Base-by-base conservation (phyloP, 2,329 filamentous ascomycete species). In the Aspergillus terreus region DNA sequence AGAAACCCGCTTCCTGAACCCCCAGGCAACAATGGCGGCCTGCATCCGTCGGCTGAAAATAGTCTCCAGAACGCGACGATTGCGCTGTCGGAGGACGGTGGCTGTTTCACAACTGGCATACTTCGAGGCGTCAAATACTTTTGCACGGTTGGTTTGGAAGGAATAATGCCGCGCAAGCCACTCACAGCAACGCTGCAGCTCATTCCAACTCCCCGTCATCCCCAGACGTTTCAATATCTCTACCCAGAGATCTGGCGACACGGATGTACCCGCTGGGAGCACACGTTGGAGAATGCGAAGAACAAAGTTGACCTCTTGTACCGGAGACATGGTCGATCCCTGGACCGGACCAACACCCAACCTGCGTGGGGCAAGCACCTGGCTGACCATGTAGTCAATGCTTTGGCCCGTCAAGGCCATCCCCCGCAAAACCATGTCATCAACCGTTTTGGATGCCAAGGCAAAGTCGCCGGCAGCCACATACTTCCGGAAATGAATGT, bases 151-250 rank as follows among this genome's bases (percentile, higher is more conserved):
- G 11, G 47, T 49, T 17, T 33, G 51, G 21, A 48, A 51, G 17
- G 58, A 59, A 48, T 80, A 79, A 49, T 69, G 69, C 9, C 61
- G 61, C 6, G 74, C 71, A 3, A 87, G 72, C 80, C 76, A 80
- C 41, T 79, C 58, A 11, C 77, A 71, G 23, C 84, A 69, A 19
- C 74, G 73, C 52, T 75, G 72, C 6, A 86, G 68, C 30, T 81
- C 78, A 12, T 75, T 62, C 60, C 82, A 76, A 14, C 76, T 72
- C 6, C 77, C 71, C 7, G 71, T 64, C 79, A 83, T 85, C 4
- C 83, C 84, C 43, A 82, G 76, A 25, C 83, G 77, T 43, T 80
- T 80, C 40, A 87, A 61, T 9, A 84, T 71, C 61, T 86, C 82
- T 44, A 70, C 66, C 84, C 84, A 87, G 14, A 71, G 61, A 23